Base-by-base conservation (phyloP, 495 filamentous ascomycete genomes). In the Staphylotrichum longicolle region DNA sequence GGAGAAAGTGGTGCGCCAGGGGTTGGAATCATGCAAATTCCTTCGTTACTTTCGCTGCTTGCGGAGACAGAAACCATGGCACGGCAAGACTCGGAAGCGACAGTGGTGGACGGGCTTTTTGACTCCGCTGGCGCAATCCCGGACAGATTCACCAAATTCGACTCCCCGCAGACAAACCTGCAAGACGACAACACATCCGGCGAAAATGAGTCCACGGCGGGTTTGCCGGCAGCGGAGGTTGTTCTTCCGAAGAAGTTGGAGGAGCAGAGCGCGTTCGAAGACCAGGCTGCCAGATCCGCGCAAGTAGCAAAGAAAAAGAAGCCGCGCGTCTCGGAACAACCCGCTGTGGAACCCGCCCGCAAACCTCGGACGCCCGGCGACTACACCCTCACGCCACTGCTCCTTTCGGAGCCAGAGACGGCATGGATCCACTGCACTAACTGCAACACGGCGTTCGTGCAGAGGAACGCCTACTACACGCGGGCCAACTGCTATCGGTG, bases 341-440 rank as follows among this genome's bases (percentile, higher is more conserved):
- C 51, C 2, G 48, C 60, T 12, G 27, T 44, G 7, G 58, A 63
- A 12, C 67, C 55, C 58, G 63, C 53, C 60, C 74, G 34, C 66
- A 76, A 11, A 63, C 75, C 27, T 70, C 77, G 65, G 78, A 73
- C 80, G 0, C 91, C 90, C 0, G 88, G 90, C 0, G 91, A 95
- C 69, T 93, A 93, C 69, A 86, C 86, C 55, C 86, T 89, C 37
- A 93, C 89, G 0, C 80, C 84, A 1, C 73, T 82, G 33, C 79
- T 96, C 2, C 86, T 96, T 5, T 83, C 85, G 0, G 84, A 88
- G 54, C 82, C 86, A 4, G 87, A 88, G 62, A 85, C 85, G 57
- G 88, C 88, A 15, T 96, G 92, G 91, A 88, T 96, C 41, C 82
- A 86, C 56, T 98, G 94, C 71, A 88, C 84, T 54, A 89, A 88